Evolutionary conservation across 2,329 filamentous ascomycete genomes (phyloP).

Genomic region (Colletotrichum brevisporum): DNA sequence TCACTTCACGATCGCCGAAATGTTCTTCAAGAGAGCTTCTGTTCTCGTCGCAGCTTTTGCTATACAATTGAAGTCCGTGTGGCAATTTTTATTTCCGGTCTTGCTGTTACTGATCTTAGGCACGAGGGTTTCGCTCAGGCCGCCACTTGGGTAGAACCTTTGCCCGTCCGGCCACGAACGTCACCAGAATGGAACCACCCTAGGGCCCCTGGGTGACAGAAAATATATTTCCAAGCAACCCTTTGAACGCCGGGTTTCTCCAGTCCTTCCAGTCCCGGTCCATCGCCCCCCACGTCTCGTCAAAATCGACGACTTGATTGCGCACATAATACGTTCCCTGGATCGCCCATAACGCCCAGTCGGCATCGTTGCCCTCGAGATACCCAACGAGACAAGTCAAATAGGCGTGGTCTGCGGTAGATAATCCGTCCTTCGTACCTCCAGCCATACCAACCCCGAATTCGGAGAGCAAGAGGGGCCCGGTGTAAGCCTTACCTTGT

Average conservation of each 20-base stretch:
- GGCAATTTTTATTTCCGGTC: too few relatives aligned
- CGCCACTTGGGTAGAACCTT: too few relatives aligned
- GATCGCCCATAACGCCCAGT: conserved; percentile 72
- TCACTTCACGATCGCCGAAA: too few relatives aligned
- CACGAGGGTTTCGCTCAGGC: too few relatives aligned
- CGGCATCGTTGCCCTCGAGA: conserved; percentile 68
- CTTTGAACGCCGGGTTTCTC: conserved; percentile 54
- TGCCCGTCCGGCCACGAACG: too few relatives aligned
- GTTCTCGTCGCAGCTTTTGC: too few relatives aligned
- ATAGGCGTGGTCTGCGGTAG: conserved; percentile 61
- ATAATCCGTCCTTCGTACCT: conserved; percentile 57
- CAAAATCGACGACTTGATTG: conserved; percentile 62
- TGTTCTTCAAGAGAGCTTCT: too few relatives aligned
- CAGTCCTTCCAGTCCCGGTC: conserved; percentile 57
- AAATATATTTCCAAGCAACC: conserved; percentile 55
- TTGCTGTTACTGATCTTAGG: too few relatives aligned
- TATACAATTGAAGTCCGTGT: too few relatives aligned
- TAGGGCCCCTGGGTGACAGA: conserved; percentile 54
- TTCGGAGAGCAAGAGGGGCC: conserved; percentile 70
- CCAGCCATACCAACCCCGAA: conserved; percentile 68
- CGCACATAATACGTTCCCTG: conserved; percentile 72
- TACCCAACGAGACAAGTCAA: conserved; percentile 67
- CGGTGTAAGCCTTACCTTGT: conserved; percentile 62
- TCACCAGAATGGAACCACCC: not conserved
- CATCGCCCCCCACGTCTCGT: conserved; percentile 68